A percentile compares a stretch with the other conserved stretches of the same genome.
Conservation (phyloP, 2,329 filamentous ascomycete genomes). For the Orbilia ellipsospora region DNA sequence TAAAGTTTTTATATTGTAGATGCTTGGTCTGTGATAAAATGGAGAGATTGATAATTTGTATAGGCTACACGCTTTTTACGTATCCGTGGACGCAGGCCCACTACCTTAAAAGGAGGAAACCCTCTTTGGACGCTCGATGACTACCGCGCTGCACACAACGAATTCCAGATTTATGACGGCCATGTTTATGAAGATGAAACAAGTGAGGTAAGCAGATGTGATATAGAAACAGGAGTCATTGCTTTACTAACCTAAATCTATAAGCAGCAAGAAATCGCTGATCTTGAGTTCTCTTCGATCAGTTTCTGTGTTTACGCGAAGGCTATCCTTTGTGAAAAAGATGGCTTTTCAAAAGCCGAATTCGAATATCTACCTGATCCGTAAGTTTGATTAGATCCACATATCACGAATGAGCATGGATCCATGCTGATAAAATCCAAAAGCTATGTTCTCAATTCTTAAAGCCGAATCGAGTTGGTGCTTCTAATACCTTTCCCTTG, state of each 20-base stretch:
- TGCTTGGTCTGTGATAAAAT: background rate
- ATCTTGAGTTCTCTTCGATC: slow-evolving; percentile 31
- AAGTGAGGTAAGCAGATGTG: slow-evolving; percentile 7
- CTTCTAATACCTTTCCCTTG: too few species aligned
- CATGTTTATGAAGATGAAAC: slow-evolving; percentile 20
- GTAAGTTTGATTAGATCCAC: slow-evolving; percentile 6
- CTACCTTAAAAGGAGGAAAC: slow-evolving; percentile 22
- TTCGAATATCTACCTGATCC: slow-evolving; percentile 27
- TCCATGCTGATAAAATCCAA: background rate
- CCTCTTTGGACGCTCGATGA: slow-evolving; percentile 23
- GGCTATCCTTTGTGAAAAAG: background rate
- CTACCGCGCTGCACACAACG: slow-evolving; percentile 7
- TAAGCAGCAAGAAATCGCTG: slow-evolving; percentile 26
- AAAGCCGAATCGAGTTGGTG: background rate
- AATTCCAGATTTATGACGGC: slow-evolving; percentile 17
- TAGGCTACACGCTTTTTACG: slow-evolving; percentile 35
- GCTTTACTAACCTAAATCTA: background rate
- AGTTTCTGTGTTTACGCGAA: background rate
- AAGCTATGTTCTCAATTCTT: slow-evolving; percentile 16
- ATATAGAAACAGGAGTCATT: too few species aligned
- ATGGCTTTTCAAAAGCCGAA: slow-evolving; percentile 17
- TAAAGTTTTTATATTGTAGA: background rate
- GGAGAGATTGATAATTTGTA: background rate
- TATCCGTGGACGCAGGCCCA: slow-evolving; percentile 32
- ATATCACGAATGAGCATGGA: too few species aligned